phyloP scores from a whole-genome alignment of 345 rosid genomes.

The Erodium maritimum region DNA sequence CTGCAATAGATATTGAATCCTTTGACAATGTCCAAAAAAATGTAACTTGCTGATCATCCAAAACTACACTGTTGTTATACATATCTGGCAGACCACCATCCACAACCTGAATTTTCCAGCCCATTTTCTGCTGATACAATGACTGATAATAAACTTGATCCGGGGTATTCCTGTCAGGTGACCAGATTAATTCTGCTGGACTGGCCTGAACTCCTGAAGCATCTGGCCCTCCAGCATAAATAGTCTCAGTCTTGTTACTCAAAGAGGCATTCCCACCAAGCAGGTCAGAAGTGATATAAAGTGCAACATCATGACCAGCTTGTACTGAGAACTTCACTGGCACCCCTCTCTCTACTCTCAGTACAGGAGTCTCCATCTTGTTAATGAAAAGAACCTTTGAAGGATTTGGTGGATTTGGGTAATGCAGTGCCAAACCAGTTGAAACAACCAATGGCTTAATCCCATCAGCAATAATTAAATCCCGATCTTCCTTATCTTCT shows the following conservation, averaged over 20 bases:
- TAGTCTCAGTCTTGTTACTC: constrained; percentile 60
- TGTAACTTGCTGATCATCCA: constrained; percentile 92
- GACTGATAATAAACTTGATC: constrained; percentile 87
- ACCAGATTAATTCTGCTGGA: constrained; percentile 71
- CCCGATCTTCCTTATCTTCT: constrained; percentile 58
- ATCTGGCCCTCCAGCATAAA: constrained; percentile 85
- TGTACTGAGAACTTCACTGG: constrained; percentile 48
- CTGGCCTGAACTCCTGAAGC: constrained; percentile 75
- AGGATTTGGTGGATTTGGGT: constrained; percentile 62
- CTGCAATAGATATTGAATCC: constrained; percentile 73
- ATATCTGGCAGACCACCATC: constrained; percentile 93
- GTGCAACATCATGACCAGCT: constrained; percentile 68
- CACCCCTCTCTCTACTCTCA: constrained; percentile 74
- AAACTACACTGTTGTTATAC: constrained; percentile 79
- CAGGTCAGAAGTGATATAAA: constrained; percentile 70
- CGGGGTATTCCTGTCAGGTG: constrained; percentile 85
- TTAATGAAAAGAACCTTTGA: constrained; percentile 51
- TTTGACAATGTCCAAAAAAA: constrained; percentile 76
- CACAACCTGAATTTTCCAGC: constrained; percentile 92
- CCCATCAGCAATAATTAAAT: constrained; percentile 44
- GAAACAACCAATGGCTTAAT: constrained; percentile 43
- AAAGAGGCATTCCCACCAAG: constrained; percentile 87
- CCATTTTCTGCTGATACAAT: constrained; percentile 73
- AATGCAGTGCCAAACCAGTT: constrained; percentile 32
- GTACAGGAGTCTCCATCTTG: constrained; percentile 59